phyloP scores from a whole-genome alignment of 2,329 filamentous ascomycete species.

The Xylariales sp. region DNA sequence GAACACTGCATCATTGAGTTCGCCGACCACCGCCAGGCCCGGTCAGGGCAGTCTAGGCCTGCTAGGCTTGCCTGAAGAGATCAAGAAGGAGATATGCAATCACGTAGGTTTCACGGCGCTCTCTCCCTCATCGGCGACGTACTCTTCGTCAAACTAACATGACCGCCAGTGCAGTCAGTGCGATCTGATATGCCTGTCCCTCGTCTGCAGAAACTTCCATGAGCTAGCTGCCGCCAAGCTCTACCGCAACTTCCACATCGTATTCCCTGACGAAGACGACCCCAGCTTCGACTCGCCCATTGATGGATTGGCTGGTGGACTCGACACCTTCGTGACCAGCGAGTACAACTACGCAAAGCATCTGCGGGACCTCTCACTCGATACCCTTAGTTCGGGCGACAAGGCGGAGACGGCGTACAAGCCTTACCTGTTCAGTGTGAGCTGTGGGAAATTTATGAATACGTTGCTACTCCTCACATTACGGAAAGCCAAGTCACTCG shows the following conservation, averaged over 20 bases:
- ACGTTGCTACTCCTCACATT: conserved; percentile 54
- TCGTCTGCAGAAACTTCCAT: conserved; percentile 54
- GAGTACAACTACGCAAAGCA: conserved; percentile 59
- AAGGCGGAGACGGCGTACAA: conserved; percentile 52
- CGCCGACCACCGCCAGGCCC: too few species aligned
- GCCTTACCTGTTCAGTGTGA: conserved; percentile 48
- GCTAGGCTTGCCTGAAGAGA: conserved; percentile 41
- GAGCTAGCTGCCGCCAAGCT: conserved; percentile 53
- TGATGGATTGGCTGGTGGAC: conserved; percentile 51
- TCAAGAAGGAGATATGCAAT: conserved; percentile 42
- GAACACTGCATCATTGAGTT: neutral
- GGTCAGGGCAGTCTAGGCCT: too few species aligned
- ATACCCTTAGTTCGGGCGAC: conserved; percentile 46
- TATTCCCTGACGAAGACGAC: conserved; percentile 58
- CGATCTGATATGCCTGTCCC: conserved; percentile 53
- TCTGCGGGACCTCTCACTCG: conserved; percentile 50
- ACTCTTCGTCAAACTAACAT: neutral
- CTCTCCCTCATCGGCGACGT: neutral
- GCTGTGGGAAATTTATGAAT: conserved; percentile 61
- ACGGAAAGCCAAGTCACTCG: conserved; percentile 49
- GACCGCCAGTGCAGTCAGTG: conserved; percentile 41
- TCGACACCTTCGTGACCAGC: conserved; percentile 59
- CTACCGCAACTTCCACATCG: conserved; percentile 56
- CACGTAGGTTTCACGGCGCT: conserved; percentile 33
- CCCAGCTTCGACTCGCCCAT: conserved; percentile 46